Conservation (phyloP, 371 early-diverging fungal species). For the Phascolomyces articulosus region DNA sequence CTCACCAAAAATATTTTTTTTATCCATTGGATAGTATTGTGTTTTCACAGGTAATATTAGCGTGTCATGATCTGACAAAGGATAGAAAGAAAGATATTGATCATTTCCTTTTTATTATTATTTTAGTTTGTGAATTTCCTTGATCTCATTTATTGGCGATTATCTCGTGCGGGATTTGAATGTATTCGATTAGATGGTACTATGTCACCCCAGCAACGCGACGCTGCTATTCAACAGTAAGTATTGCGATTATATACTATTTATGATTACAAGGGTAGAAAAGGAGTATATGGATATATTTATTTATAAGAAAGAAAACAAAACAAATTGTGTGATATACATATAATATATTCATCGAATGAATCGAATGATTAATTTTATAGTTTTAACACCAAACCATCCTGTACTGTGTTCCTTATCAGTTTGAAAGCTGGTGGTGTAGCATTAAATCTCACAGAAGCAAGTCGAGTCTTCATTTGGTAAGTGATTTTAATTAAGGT, state of each 20-base stretch:
- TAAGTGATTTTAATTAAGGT: not conserved
- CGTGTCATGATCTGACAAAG: too few relatives aligned
- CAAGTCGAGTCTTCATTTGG: slow-evolving; percentile 87
- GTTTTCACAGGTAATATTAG: slow-evolving; percentile 43
- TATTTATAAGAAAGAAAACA: not conserved
- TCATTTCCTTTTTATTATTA: not conserved
- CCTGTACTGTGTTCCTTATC: slow-evolving; percentile 87
- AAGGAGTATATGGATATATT: too few relatives aligned
- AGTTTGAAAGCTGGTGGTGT: slow-evolving; percentile 96
- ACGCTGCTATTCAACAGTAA: slow-evolving; percentile 72
- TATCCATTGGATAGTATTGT: slow-evolving; percentile 31
- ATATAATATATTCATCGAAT: not conserved
- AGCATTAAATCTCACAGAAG: slow-evolving; percentile 95
- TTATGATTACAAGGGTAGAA: not conserved
- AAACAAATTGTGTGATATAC: too few relatives aligned
- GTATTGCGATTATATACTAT: not conserved
- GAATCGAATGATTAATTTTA: not conserved
- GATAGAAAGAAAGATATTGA: not conserved
- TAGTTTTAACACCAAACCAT: slow-evolving; percentile 82
- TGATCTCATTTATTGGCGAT: slow-evolving; percentile 92
- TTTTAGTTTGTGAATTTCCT: slow-evolving; percentile 94
- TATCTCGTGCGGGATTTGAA: slow-evolving; percentile 91
- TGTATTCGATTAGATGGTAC: slow-evolving; percentile 94
- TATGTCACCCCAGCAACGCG: slow-evolving; percentile 87
- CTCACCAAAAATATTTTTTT: not conserved